phyloP scores from a whole-genome alignment of 495 filamentous ascomycete genomes.

The Cairneyella variabilis region DNA sequence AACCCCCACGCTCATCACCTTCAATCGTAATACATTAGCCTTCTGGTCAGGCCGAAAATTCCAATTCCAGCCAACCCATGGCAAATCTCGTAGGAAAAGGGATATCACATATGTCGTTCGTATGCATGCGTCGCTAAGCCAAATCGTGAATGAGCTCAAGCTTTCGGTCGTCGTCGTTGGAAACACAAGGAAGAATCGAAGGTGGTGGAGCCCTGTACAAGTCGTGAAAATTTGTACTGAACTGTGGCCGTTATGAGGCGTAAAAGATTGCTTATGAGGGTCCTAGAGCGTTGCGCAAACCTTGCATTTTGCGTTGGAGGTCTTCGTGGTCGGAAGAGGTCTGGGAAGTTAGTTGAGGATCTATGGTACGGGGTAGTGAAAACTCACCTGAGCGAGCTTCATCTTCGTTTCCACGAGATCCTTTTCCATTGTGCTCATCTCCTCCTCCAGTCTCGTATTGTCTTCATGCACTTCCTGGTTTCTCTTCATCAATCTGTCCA shows the following conservation, averaged over 20 bases:
- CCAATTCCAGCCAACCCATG: no score
- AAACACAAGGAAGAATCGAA: constrained; percentile 4
- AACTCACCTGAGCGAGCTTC: constrained; percentile 83
- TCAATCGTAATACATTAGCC: constrained; percentile 20
- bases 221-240: not conserved
- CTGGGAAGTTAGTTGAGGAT: constrained; percentile 40
- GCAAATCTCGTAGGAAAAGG: no score
- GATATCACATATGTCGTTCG: constrained; percentile 19
- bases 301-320: constrained; percentile 74
- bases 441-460: constrained; percentile 83
- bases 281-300: constrained; percentile 66
- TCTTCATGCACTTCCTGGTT: constrained; percentile 94
- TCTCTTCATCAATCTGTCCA: constrained; percentile 87
- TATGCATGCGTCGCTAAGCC: constrained; percentile 21
- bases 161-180: no score
- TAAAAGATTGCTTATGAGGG: not conserved
- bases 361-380: no score
- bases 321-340: constrained; percentile 70
- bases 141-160: constrained; percentile 11
- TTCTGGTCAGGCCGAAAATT: constrained; percentile 1
- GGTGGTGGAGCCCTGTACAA: constrained; percentile 9
- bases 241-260: not conserved
- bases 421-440: constrained; percentile 92
- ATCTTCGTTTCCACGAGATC: constrained; percentile 92
- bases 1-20: not conserved